phyloP scores from a whole-genome alignment of 2,329 filamentous ascomycete genomes.

The Monilinia laxa region DNA sequence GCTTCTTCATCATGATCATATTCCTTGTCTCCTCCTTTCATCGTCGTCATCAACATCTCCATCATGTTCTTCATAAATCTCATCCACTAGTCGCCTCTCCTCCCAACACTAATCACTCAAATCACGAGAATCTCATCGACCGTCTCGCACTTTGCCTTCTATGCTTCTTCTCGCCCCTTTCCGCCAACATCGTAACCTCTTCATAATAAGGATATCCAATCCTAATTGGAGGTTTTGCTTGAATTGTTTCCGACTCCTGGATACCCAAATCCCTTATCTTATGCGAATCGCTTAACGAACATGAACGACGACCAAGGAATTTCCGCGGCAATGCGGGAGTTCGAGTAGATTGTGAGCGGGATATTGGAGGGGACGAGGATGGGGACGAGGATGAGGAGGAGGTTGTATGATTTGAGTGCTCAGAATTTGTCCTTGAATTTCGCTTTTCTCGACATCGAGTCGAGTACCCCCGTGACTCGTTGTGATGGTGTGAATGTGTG shows the following conservation, averaged over 20 bases:
- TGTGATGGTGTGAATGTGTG: constrained; percentile 8
- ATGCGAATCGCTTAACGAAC: constrained; percentile 2
- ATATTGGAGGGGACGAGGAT: neutral
- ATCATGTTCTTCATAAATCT: neutral
- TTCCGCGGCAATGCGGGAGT: neutral
- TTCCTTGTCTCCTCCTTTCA: neutral
- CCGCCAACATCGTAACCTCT: constrained; percentile 17
- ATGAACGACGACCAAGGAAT: neutral
- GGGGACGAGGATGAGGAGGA: neutral
- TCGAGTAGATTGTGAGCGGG: constrained; percentile 7
- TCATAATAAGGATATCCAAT: constrained; percentile 26
- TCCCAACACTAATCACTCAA: neutral
- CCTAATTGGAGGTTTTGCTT: constrained; percentile 15
- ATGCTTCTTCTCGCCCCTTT: constrained; percentile 8
- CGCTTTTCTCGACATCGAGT: neutral
- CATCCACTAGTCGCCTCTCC: neutral
- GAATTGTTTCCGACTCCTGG: neutral
- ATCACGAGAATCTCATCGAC: neutral
- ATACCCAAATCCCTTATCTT: neutral
- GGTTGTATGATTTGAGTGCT: constrained; percentile 1
- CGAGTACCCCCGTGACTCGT: neutral
- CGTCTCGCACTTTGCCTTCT: constrained; percentile 17
- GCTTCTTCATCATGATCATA: neutral
- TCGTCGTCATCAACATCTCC: neutral
- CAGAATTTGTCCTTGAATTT: constrained; percentile 16